Conservation (phyloP, 495 filamentous ascomycete species). For the Entonaema liquescens region DNA sequence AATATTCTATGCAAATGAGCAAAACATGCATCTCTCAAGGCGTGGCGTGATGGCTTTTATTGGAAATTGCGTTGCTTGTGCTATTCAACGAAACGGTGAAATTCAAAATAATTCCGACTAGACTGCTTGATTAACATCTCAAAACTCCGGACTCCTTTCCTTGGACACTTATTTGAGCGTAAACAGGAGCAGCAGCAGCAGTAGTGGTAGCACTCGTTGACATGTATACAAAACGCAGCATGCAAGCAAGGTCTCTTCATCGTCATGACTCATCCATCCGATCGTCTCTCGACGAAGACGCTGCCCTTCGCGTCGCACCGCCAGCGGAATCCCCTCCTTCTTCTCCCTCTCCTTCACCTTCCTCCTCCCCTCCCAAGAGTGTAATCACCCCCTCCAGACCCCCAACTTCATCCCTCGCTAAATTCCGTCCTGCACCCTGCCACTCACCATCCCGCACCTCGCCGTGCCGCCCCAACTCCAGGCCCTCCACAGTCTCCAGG, state of each 20-base stretch:
- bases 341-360: not conserved
- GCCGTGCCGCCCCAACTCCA: constrained; percentile 64
- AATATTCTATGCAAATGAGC: not conserved
- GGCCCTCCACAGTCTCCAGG: constrained; percentile 61
- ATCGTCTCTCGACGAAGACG: constrained; percentile 24
- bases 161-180: constrained; percentile 11
- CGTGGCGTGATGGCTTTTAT: not conserved
- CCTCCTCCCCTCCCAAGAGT: constrained; percentile 48
- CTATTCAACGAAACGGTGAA: not conserved
- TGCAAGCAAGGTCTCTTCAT: not conserved
- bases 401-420: constrained; percentile 60
- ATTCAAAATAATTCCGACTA: not conserved
- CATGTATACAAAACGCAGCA: not conserved
- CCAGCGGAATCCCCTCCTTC: not conserved
- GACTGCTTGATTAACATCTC: not conserved
- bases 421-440: constrained; percentile 54
- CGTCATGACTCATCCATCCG: constrained; percentile 45
- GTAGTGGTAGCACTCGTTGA: not conserved
- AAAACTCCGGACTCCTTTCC: constrained; percentile 25
- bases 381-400: constrained; percentile 58
- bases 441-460: constrained; percentile 67
- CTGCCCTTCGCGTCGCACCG: not conserved
- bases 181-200: not conserved
- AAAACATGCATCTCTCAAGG: not conserved
- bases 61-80: not conserved